These are phyloP conservation scores for Rubroboletus satanas DNA, from an alignment of 768 basidiomycete genomes.

Conservation along the genomic window DNA sequence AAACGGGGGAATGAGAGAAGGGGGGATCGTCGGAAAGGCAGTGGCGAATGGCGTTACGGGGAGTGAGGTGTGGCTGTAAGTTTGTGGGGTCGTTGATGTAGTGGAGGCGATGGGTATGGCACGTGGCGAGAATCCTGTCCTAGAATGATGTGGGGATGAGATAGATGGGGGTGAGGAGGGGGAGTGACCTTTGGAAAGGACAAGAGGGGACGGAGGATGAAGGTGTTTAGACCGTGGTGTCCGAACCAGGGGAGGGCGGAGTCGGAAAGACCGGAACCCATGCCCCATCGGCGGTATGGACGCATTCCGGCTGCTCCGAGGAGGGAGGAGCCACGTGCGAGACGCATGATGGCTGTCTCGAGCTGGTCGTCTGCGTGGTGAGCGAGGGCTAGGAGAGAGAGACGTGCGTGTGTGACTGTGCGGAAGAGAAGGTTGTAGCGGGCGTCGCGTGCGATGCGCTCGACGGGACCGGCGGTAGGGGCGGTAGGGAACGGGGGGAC, in stretches of 20 bases:
- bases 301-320: constrained; percentile 68
- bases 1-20: constrained; percentile 24
- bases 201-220: constrained; percentile 71
- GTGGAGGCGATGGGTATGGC: constrained; percentile 53
- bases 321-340: constrained; percentile 52
- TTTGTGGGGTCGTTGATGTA: constrained; percentile 72
- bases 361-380: constrained; percentile 85
- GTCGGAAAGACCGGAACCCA: constrained; percentile 45
- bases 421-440: constrained; percentile 52
- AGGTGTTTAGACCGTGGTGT: constrained; percentile 55
- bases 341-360: constrained; percentile 73
- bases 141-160: constrained; percentile 26
- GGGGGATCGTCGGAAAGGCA: constrained; percentile 24
- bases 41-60: constrained; percentile 71
- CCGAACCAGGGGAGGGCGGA: constrained; percentile 42
- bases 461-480: constrained; percentile 46
- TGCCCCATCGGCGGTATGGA: constrained; percentile 67
- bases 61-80: constrained; percentile 66
- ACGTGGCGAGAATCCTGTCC: constrained; percentile 81
- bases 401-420: constrained; percentile 38
- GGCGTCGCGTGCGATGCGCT: constrained; percentile 53
- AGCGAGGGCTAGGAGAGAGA: constrained; percentile 54
- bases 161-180: background rate
- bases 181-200: constrained; percentile 59
- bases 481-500: constrained; percentile 44